Base-by-base conservation (phyloP, 2,329 filamentous ascomycete species). In the Stemphylium vesicarium region DNA sequence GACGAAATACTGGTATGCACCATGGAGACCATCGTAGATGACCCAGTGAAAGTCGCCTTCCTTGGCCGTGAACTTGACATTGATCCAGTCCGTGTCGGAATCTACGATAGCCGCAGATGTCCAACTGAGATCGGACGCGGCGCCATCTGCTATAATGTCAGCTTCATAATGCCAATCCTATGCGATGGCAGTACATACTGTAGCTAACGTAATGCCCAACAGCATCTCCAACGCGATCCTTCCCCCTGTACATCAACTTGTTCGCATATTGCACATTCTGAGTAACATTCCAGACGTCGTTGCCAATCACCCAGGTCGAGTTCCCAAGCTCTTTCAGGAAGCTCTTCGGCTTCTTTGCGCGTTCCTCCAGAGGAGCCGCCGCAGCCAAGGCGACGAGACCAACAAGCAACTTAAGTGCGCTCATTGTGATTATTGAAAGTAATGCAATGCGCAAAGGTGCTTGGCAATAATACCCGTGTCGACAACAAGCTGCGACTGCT, bases 1-100 rank as follows among this genome's bases (percentile, higher is more conserved):
- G 53, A 83, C 79, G 45, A 83, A 81, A 68, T 84, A 84, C 50
- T 83, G 81, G 60, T 84, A 83, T n/a, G 81, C 80, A n/a, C 81
- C 81, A 2, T 78, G 70, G 1, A 82, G 76, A 13, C 77, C 75
- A 2, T 79, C 73, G 57, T 79, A 77, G 51, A 84, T 79, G 10
- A 84, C 78, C 80, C 81, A 84, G 56, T 84, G 81, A 51, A 83
- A 76, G 48, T 82, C 80, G 6, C 79, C 80, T 60, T 81, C 80
- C 1, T 54, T 64, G 0, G 81, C 77, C 2, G 70, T 76, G 64
- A 83, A 83, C 24, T 74, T 71, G 47, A 84, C 71, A 56, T 84
- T 81, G 56, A 82, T 77, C 66, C 77, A 82, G 41, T 80, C 70
- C 13, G 57, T 65, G 2, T 74, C 78, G 9, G 77, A 65, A 1